A percentile compares a stretch with the other conserved stretches of the same genome.
phyloP scores from a whole-genome alignment of 2,329 filamentous ascomycete species.

The Pyrenophora teres region DNA sequence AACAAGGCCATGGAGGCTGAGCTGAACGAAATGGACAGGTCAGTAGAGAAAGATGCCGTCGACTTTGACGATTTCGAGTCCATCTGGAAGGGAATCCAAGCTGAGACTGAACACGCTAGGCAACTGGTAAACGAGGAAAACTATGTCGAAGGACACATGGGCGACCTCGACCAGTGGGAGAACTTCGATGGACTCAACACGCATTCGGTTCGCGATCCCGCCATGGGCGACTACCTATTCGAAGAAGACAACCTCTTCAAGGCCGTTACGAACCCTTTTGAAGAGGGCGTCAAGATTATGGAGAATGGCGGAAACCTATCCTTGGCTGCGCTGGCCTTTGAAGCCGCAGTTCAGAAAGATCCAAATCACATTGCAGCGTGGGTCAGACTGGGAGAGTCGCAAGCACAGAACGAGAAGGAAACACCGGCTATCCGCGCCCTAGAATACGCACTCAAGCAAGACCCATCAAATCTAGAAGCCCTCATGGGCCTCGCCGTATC shows the following conservation, averaged over 20 bases:
- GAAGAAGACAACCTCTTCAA: conserved; percentile 92
- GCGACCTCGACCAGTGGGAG: conserved; percentile 81
- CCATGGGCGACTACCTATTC: conserved; percentile 89
- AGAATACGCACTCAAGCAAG: conserved; percentile 86
- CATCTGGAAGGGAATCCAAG: conserved; percentile 82
- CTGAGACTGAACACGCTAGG: conserved; percentile 71
- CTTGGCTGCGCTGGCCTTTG: conserved; percentile 89
- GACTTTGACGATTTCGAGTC: conserved; percentile 92
- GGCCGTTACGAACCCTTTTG: conserved; percentile 80
- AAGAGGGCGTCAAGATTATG: conserved; percentile 92
- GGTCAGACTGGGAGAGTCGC: conserved; percentile 87
- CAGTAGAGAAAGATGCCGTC: conserved; percentile 73
- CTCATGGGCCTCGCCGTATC: conserved; percentile 95
- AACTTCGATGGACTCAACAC: conserved; percentile 72
- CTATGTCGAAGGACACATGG: conserved; percentile 65
- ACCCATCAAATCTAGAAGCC: conserved; percentile 83
- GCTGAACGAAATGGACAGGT: conserved; percentile 87
- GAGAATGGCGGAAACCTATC: conserved; percentile 92
- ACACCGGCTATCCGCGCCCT: conserved; percentile 91
- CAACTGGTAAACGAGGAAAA: conserved; percentile 71
- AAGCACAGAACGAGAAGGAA: conserved; percentile 99
- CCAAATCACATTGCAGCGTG: conserved; percentile 88
- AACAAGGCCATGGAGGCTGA: conserved; percentile 81
- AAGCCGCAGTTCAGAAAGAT: conserved; percentile 91
- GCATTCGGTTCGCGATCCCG: conserved; percentile 71